Percentiles rank a stretch among this genome's conserved stretches.
phyloP scores from a whole-genome alignment of 805 yeast genomes.

The Citeromyces matritensis region DNA sequence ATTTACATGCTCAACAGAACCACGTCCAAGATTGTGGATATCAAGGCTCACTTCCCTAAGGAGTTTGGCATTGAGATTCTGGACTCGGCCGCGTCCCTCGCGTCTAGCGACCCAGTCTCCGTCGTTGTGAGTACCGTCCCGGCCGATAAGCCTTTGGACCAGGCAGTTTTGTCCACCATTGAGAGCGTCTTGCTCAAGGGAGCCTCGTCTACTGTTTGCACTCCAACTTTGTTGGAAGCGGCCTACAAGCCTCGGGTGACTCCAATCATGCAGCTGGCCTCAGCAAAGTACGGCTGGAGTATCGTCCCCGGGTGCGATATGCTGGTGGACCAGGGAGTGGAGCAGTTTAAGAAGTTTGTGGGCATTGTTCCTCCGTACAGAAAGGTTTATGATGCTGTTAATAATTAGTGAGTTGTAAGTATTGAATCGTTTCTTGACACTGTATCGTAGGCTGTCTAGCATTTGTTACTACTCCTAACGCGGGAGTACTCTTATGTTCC shows the following conservation, averaged over 20 bases:
- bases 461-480: no score
- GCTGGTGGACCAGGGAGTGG: slow-evolving; percentile 87
- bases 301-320: slow-evolving; percentile 84
- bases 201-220: slow-evolving; percentile 17
- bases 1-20: slow-evolving; percentile 81
- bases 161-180: slow-evolving; percentile 26
- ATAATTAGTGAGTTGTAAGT: no score
- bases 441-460: no score
- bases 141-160: slow-evolving; percentile 59
- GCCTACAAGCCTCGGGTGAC: slow-evolving; percentile 87
- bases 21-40: slow-evolving; percentile 38
- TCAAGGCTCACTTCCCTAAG: slow-evolving; percentile 46
- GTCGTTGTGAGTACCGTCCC: slow-evolving; percentile 74
- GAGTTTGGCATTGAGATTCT: slow-evolving; percentile 44
- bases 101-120: slow-evolving; percentile 28
- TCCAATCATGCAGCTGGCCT: slow-evolving; percentile 72
- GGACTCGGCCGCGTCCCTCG: slow-evolving; percentile 29
- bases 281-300: slow-evolving; percentile 49
- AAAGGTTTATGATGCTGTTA: slow-evolving; percentile 47
- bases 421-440: no score
- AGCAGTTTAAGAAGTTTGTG: slow-evolving; percentile 72
- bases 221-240: slow-evolving; percentile 67
- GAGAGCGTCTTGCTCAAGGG: slow-evolving; percentile 25
- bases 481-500: no score
- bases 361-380: slow-evolving; percentile 49